Evolutionary conservation across 1,139 yeast genomes (phyloP).

Genomic region (Geotrichum restrictum): DNA sequence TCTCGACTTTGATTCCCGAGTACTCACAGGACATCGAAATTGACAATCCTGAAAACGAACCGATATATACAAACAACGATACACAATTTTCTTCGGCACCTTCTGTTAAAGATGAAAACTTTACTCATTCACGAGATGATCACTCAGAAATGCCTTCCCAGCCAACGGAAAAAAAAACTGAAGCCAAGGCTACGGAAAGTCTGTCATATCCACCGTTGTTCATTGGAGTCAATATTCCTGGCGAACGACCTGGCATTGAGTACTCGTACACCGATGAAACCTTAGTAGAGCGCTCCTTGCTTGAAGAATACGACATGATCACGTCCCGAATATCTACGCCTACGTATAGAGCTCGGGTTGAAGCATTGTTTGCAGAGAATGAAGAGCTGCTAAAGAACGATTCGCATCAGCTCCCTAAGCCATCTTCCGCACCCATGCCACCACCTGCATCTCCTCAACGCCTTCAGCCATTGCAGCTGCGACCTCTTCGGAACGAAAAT

Average conservation of each 20-base stretch:
- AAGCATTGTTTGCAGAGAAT: conserved; percentile 29
- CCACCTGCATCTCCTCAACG: conserved; percentile 15
- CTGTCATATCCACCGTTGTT: conserved; percentile 28
- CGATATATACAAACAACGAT: neutral
- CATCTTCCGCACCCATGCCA: neutral
- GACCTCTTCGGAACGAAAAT: conserved; percentile 17
- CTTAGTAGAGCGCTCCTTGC: conserved; percentile 23
- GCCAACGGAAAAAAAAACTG: neutral
- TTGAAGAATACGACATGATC: conserved; percentile 39
- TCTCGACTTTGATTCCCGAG: neutral
- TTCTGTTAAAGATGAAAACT: neutral
- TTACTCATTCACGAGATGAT: neutral
- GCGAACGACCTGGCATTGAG: conserved; percentile 34
- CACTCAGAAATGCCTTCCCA: neutral
- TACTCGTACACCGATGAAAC: conserved; percentile 35
- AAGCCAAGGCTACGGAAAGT: neutral
- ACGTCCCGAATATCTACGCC: conserved; percentile 39
- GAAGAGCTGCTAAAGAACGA: conserved; percentile 17
- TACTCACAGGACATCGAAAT: neutral
- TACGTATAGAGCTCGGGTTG: conserved; percentile 33
- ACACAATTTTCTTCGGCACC: conserved; percentile 3
- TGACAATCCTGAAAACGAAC: neutral
- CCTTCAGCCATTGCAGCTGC: conserved; percentile 10
- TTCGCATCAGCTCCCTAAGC: conserved; percentile 3
- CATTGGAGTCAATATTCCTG: conserved; percentile 40